Conservation (phyloP, 352 stramenopile species). For the Saprolegnia parasitica region DNA sequence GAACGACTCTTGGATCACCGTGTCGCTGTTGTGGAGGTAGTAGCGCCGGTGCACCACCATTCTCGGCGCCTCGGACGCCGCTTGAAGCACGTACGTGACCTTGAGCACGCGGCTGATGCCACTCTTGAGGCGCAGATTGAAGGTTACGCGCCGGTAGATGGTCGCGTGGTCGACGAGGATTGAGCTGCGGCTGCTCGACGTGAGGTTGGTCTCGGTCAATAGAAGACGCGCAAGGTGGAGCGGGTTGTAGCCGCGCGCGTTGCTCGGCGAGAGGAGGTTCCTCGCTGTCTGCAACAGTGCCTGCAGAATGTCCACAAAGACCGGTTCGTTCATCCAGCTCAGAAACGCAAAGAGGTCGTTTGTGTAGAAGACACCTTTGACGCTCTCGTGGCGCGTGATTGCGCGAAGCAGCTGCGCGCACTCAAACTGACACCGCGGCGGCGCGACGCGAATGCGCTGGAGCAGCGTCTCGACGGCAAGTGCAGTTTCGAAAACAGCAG, state of each 20-base stretch:
- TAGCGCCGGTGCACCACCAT: neutral
- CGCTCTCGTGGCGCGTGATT: slow-evolving; percentile 16
- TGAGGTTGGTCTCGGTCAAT: neutral
- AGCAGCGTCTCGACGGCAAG: neutral
- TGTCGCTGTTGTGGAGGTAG: neutral
- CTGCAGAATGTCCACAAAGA: slow-evolving; percentile 12
- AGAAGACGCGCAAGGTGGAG: neutral
- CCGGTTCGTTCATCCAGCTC: slow-evolving; percentile 13
- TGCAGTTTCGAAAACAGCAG: slow-evolving; percentile 1
- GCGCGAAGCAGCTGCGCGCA: slow-evolving; percentile 9
- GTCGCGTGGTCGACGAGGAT: neutral
- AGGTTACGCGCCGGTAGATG: neutral
- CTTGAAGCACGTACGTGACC: neutral
- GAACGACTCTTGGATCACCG: neutral
- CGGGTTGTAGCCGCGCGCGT: neutral
- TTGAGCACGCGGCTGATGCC: neutral
- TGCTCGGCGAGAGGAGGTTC: neutral
- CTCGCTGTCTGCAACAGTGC: slow-evolving; percentile 16
- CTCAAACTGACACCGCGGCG: neutral
- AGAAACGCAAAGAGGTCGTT: slow-evolving; percentile 18
- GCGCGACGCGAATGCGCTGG: neutral
- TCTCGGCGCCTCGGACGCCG: too few species aligned
- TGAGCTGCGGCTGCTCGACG: neutral
- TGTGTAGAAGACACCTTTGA: slow-evolving; percentile 17
- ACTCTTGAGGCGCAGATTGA: neutral